Evolutionary conservation across 257 asterid species (phyloP).

Genomic region (Petunia axillaris): DNA sequence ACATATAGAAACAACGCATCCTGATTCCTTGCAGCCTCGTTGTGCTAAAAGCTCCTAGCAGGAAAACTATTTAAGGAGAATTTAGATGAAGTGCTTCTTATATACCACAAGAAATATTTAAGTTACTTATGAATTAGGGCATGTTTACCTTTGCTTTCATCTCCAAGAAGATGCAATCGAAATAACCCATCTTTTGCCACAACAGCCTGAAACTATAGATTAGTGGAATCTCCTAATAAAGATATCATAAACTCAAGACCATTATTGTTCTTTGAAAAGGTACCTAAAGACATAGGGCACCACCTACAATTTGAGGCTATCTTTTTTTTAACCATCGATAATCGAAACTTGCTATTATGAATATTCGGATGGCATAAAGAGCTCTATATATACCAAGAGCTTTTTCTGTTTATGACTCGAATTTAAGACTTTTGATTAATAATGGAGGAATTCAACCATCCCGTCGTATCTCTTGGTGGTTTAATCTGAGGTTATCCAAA

Average conservation of each 20-base stretch:
- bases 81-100: not conserved
- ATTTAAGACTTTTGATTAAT: too few species aligned
- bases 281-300: not conserved
- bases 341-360: too few species aligned
- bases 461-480: too few species aligned
- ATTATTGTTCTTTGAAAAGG: not conserved
- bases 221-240: not conserved
- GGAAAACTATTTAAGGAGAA: not conserved
- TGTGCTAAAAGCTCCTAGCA: not conserved
- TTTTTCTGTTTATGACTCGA: too few species aligned
- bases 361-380: too few species aligned
- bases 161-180: not conserved
- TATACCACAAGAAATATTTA: not conserved
- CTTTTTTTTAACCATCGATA: too few species aligned
- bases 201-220: not conserved
- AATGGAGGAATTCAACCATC: too few species aligned
- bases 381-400: too few species aligned
- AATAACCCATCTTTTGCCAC: not conserved
- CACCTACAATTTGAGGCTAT: not conserved
- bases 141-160: not conserved
- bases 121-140: not conserved
- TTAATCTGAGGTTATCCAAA: not conserved
- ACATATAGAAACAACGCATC: too few species aligned
- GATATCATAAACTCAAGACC: not conserved
- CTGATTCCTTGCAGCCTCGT: too few species aligned